Base-by-base conservation (phyloP, 345 rosid genomes). In the Durio zibethinus region DNA sequence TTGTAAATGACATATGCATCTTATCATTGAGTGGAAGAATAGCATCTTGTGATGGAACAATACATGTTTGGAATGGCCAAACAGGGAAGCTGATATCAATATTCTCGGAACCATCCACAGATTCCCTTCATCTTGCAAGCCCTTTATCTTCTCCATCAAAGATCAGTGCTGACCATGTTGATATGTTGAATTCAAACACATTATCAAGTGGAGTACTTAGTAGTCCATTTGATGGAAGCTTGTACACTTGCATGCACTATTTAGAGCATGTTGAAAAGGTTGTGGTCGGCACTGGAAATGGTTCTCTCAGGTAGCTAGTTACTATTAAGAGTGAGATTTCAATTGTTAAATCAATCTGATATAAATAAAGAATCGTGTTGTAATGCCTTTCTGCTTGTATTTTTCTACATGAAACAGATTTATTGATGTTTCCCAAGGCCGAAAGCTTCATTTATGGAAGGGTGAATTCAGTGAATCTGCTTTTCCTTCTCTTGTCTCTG, bases 21-120 rank as follows among this genome's bases (percentile, higher is more conserved):
- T 80, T 94, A 73, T 87, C 97, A 54, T 82, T 89, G 74, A 85
- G 90, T 77, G 97, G 97, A 85, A 88, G 87, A 84, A 82, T 92
- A 74, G 97, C 98, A 80, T 94, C 98, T 80, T 94, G 97, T 82
- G 98, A 94, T 80, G 98, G 98, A 82, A 94, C 92, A 31, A 76
- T 94, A 83, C 98, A 94, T 90, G 90, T 94, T 60, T 94, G 97
- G 98, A 87, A 87, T 80, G 85, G 91, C 87, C 90, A 88, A 76
- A 90, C 94, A 5, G 97, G 97, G 79, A 90, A 94, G 85, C 86
- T 83, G 29, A 81, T 91, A 50, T 88, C 92, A 1, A 78, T 94
- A 83, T 88, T 90, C 84, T 76, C 92, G 10, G 98, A 94, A 83
- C 86, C 90, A 76, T 84, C 88, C 16, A 61, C 81, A 70, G 91